Evolutionary conservation across 2,329 filamentous ascomycete genomes (phyloP), one percentile per base, ranked within the genome.

Genomic region (Chaetomiaceae sp.): DNA sequence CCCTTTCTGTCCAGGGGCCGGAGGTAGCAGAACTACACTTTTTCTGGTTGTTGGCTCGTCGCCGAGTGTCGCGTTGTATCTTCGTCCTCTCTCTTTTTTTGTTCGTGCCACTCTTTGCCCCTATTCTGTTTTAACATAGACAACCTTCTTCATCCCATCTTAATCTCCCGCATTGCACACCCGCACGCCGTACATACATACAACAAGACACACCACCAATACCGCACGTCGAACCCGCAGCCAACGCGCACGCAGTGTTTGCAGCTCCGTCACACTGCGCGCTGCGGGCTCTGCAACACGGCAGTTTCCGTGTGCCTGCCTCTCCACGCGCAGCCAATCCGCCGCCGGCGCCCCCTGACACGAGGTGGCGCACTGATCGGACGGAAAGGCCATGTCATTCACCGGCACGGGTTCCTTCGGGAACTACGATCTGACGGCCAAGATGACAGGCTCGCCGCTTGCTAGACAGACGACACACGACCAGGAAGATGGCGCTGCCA

Each of bases 401-500:
- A 61, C 67, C 44, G 71, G 67, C 50, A 60, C 63, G 25, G 65
- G 66, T 60, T 66, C 70, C 57, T 73, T 73, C 51, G 69, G 68
- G 60, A 76, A 72, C 60, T 73, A 77, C 61, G 76, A 78, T 61
- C 68, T 66, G 57, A 75, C 75, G 21, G 70, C 73, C 10, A 71
- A 73, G 55, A 65, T 59, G 12, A 65, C 65, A 14, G 73, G 74
- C 43, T 66, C 65, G 33, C 70, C 74, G 9, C 55, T 63, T 17
- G 54, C 54, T 16, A 64, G 55, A 53, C 60, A 37, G 42, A 53
- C 30, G 44, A 64, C 54, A 49, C 62, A 61, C 50, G 61, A 65
- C 35, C 62, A 65, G 21, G 59, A 65, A 34, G 59, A 62, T 40
- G 56, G 59, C 12, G 51, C 58, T 2, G 14, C 44, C 3, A 34